Evolutionary conservation across 768 basidiomycete genomes (phyloP), one percentile per base, ranked within the genome.

Genomic region (Naganishia vaughanmartiniae): DNA sequence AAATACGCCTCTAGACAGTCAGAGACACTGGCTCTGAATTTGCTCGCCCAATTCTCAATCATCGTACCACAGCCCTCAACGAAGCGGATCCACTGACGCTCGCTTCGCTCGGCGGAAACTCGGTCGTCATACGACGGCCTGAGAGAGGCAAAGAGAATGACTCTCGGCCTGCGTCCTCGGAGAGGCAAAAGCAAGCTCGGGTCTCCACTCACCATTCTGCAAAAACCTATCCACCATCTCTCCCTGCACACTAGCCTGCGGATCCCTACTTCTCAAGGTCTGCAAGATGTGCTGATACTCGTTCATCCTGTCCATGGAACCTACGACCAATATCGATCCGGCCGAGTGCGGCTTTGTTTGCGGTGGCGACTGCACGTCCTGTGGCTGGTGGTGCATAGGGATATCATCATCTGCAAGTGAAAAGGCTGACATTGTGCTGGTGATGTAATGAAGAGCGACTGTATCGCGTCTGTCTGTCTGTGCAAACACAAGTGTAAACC

Each of bases 161-260:
- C 17, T 7, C 34, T 53, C 2, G 57, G 12, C 39, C 19, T 26
- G 46, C 57, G 12, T 11, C 34, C 42, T 42, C 42, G 45, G 21
- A 19, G 17, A 58, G 54, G 48, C 6, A 4, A 42, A 17, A 9
- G 33, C 19, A 36, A 12, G n/a, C n/a, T n/a, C n/a, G n/a, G n/a
- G n/a, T n/a, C n/a, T n/a, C n/a, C 7, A 74, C 78, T 76, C 67
- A 81, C 80, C 80, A 65, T 74, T 74, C 60, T 81, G 77, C 53
- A 81, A 57, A 1, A 81, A 39, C 33, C 80, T 71, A 71, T 81
- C 80, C 7, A 80, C 76, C 80, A 81, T 81, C 66, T 81, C 80
- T 4, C 77, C 79, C 65, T 76, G 74, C 3, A 81, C 78, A 15
- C 42, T 48, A 7, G 70, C 73, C 1, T 65, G 70, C 17, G 68